Evolutionary conservation across 805 yeast species (phyloP), one percentile per base, ranked within the genome.

Genomic region (Priceomyces medius): DNA sequence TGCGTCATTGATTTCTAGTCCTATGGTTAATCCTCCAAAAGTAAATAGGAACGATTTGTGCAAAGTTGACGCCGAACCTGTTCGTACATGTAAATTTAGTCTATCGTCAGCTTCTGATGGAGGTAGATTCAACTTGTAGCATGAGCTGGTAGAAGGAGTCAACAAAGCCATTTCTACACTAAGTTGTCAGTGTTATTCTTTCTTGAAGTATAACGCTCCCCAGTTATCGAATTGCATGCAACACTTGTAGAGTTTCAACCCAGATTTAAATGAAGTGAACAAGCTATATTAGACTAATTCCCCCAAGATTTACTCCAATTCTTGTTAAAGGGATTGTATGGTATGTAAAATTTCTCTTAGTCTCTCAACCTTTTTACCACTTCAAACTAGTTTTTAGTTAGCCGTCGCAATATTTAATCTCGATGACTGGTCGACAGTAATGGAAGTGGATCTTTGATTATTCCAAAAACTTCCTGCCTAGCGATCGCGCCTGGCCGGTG

Each of bases 1-100:
- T 20, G 72, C 62, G 2, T 64, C 53, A 3, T 61, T 50, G 28
- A 82, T 53, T 35, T 76, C 76, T 13, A 85, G 53, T 1, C 83
- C 85, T 7, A 80, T 59, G 0, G 80, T 75, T 13, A 82, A 61
- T 0, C 93, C 93, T n/a, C 90, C 91, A 55, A 69, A 78, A 0
- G 79, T 81, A 21, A 81, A 74, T 1, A 85, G 68, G 37, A 80
- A 67, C 4, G 90, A 83, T 50, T 80, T 76, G 27, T 74, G 68
- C 19, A 81, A 66, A 1, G 74, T 64, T 2, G 80, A 63, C 0
- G 88, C 79, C 2, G 88, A 77, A 12, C 93, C 93, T 1, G 88
- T 81, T 42, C 91, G 68, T 35, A 76, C 76, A 40, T 79, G 79
- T 45, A 84, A 62, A 42, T 78, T 72, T 33, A 71, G 56, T 20